Base-by-base conservation (phyloP, 345 rosid genomes). In the Streptanthus diversifolius region DNA sequence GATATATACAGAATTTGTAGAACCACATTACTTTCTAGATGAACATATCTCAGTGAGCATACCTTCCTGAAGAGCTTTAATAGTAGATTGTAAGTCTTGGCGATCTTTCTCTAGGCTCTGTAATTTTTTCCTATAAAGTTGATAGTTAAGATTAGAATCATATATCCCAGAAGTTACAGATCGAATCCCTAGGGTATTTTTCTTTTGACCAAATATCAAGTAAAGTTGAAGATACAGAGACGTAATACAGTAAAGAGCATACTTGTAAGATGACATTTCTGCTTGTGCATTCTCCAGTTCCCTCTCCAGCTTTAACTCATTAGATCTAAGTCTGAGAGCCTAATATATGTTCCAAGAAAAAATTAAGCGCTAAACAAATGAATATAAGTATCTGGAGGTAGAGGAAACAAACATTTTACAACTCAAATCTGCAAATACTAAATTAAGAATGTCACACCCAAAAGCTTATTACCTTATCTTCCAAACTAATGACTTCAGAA, bases 61-160 rank as follows among this genome's bases (percentile, higher is more conserved):
- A 90, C 99, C 99, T 84, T 95, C 99, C 80, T 90, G 90, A 45
- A 95, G 90, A 74, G 96, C 92, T 80, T 83, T 88, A 53, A 92
- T 83, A 68, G 98, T 92, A 68, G 84, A 82, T 44, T 87, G 91
- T 61, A 95, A 84, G 82, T 95, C 98, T 75, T 83, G 91, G 70
- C 95, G 92, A 14, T 90, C 99, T 79, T 80, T 95, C 74, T 95
- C 98, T 9, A 92, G 81, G 83, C 85, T 85, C 74, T 85, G 85
- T 66, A 92, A 75, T 79, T 87, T 92, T 93, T 87, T 95, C 82
- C 98, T 95, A 85, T 37, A 80, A 18, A 61, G 25, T 71, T 58
- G 19, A 43, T 47, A 47, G 55, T 18, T 40, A 57, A 71, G 57
- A 49, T 47, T 4, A 27, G 57, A 62, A 45, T 19, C 29, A 8